Evolutionary conservation across 2,329 filamentous ascomycete genomes (phyloP).

Genomic region (Chrysosphaeria jannelii): DNA sequence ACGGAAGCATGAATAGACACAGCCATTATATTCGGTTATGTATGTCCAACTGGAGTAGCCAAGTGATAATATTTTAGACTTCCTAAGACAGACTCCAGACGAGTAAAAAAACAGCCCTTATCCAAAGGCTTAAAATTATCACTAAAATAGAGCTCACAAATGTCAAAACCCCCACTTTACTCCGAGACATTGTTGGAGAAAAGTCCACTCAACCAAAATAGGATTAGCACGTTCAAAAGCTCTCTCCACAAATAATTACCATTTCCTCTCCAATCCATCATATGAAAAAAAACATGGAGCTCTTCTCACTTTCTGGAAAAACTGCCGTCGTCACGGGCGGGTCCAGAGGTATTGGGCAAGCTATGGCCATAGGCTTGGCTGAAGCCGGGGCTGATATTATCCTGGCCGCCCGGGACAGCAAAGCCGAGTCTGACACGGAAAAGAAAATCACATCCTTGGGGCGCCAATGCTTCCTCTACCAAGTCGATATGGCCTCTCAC

Average conservation of each 20-base stretch:
- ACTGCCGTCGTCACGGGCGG: slow-evolving; percentile 26
- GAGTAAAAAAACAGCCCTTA: too few species aligned
- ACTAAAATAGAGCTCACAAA: too few species aligned
- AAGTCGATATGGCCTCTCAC: slow-evolving; percentile 33
- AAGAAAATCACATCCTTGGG: slow-evolving; percentile 30
- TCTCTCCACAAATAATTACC: background rate
- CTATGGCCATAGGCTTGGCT: slow-evolving; percentile 24
- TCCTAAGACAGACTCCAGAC: too few species aligned
- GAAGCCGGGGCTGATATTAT: slow-evolving; percentile 27
- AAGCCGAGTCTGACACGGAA: slow-evolving; percentile 19
- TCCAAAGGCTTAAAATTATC: too few species aligned
- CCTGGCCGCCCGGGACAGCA: slow-evolving; percentile 12
- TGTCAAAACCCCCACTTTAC: too few species aligned
- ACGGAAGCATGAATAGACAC: slow-evolving; percentile 13
- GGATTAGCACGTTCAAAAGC: too few species aligned
- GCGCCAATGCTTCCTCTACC: slow-evolving; percentile 35
- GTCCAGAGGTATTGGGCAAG: slow-evolving; percentile 25
- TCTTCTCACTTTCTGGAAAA: slow-evolving; percentile 25
- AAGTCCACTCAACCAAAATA: too few species aligned
- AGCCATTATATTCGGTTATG: background rate
- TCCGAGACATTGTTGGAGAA: too few species aligned
- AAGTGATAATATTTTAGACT: too few species aligned
- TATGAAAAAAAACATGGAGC: slow-evolving; percentile 7
- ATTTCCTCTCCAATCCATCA: background rate
- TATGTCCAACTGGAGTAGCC: too few species aligned